Evolutionary conservation across 352 stramenopile genomes (phyloP).

Genomic region (Blastocystis sp.): DNA sequence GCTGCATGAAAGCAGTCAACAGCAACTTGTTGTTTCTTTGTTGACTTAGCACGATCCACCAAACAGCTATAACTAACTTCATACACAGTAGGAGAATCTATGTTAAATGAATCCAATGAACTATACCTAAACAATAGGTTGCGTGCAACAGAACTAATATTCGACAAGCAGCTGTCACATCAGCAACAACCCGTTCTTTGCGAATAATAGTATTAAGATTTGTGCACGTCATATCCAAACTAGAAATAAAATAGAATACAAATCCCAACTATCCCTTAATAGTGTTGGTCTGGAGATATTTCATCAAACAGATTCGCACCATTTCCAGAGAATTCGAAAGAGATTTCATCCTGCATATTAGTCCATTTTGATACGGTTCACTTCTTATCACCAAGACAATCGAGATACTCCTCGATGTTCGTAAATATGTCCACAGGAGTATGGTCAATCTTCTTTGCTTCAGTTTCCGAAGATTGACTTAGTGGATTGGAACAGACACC

Average conservation of each 20-base stretch:
- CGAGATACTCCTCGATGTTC: slow-evolving; percentile 46
- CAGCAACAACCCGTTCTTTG: neutral
- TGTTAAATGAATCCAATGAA: neutral
- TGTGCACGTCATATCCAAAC: neutral
- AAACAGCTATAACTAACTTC: neutral
- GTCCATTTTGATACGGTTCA: neutral
- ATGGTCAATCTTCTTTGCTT: neutral
- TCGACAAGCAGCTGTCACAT: neutral
- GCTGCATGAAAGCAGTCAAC: slow-evolving; percentile 14
- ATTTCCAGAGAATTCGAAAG: neutral
- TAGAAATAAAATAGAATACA: neutral
- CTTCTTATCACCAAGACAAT: slow-evolving; percentile 44
- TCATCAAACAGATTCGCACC: slow-evolving; percentile 4
- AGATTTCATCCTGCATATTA: slow-evolving; percentile 19
- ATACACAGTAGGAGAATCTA: slow-evolving; percentile 24
- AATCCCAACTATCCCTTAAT: slow-evolving; percentile 10
- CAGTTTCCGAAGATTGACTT: neutral
- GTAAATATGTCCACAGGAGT: neutral
- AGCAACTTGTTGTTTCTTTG: slow-evolving; percentile 11
- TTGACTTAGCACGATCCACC: neutral
- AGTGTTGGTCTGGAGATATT: neutral
- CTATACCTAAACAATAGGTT: neutral
- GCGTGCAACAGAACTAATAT: slow-evolving; percentile 26
- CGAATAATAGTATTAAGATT: neutral
- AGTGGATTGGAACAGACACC: neutral